These are phyloP conservation scores for Stemphylium lycopersici DNA, from an alignment of 2,329 filamentous ascomycete genomes.

Conservation along the genomic window DNA sequence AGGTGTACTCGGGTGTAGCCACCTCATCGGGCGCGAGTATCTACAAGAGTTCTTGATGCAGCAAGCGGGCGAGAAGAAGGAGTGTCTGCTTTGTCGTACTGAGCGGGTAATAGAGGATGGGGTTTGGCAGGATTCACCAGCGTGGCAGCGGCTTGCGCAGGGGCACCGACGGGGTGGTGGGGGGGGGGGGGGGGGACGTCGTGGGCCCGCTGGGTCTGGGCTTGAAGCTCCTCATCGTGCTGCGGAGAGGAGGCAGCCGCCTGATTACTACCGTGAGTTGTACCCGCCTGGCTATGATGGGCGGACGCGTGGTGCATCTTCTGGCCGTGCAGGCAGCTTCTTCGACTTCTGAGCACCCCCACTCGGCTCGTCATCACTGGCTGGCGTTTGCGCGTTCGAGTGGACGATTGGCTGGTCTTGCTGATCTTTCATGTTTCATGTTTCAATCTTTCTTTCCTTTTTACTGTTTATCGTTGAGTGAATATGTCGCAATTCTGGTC, in stretches of 20 bases:
- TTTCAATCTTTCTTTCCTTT: background rate
- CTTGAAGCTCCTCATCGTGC: background rate
- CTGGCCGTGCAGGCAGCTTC: background rate
- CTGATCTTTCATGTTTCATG: background rate
- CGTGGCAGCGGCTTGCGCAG: conserved; percentile 1
- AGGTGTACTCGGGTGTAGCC: conserved; percentile 15
- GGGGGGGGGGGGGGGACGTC: too few relatives aligned
- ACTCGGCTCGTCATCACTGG: background rate
- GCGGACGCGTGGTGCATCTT: background rate
- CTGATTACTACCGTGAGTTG: background rate
- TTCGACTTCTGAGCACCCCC: background rate
- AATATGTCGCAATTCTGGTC: background rate
- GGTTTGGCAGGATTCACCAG: background rate
- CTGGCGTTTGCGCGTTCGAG: background rate
- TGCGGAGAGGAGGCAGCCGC: background rate
- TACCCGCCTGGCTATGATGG: too few relatives aligned
- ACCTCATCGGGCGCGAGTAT: conserved; percentile 25
- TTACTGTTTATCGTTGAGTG: background rate
- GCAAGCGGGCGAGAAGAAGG: conserved; percentile 1
- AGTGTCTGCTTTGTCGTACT: conserved; percentile 27
- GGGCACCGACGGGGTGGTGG: background rate
- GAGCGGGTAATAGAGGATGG: conserved; percentile 14
- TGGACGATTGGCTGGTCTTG: background rate
- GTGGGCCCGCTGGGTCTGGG: background rate
- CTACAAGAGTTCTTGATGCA: conserved; percentile 14